These are phyloP conservation scores for Fusarium hainanense DNA, from an alignment of 2,329 filamentous ascomycete species.

Conservation along the genomic window DNA sequence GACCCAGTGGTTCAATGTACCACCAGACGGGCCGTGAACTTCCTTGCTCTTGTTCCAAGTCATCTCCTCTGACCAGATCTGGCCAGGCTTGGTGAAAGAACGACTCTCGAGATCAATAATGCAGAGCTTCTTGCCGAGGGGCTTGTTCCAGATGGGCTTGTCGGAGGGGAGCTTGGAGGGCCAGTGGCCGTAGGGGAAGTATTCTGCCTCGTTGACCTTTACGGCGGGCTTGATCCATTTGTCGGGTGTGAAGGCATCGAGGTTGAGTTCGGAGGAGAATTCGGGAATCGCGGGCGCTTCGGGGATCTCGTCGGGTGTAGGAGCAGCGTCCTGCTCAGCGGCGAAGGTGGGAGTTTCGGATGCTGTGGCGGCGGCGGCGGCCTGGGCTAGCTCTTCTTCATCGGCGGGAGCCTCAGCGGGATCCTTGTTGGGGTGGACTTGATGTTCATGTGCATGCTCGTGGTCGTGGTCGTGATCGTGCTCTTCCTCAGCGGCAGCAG, in stretches of 20 bases:
- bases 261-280: constrained; percentile 1
- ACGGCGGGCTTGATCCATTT: constrained; percentile 27
- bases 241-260: constrained; percentile 18
- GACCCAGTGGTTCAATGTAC: constrained; percentile 58
- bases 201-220: constrained; percentile 43
- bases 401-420: constrained; percentile 16
- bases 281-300: constrained; percentile 16
- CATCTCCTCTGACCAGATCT: constrained; percentile 53
- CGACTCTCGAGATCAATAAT: constrained; percentile 60
- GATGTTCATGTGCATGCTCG: neutral
- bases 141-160: constrained; percentile 47
- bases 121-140: constrained; percentile 55
- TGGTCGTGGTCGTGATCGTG: neutral
- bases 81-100: constrained; percentile 50
- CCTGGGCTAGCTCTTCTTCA: constrained; percentile 16
- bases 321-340: neutral
- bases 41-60: constrained; percentile 49
- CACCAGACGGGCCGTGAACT: constrained; percentile 54
- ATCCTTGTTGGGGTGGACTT: constrained; percentile 1
- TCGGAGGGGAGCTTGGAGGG: constrained; percentile 47
- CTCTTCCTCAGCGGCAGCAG: neutral
- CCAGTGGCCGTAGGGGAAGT: constrained; percentile 50
- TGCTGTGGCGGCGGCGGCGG: constrained; percentile 5
- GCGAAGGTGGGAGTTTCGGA: neutral
- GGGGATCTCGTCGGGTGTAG: constrained; percentile 3